Evolutionary conservation across 805 yeast species (phyloP), one percentile per base, ranked within the genome.

Genomic region (Kluyveromyces starmeri): DNA sequence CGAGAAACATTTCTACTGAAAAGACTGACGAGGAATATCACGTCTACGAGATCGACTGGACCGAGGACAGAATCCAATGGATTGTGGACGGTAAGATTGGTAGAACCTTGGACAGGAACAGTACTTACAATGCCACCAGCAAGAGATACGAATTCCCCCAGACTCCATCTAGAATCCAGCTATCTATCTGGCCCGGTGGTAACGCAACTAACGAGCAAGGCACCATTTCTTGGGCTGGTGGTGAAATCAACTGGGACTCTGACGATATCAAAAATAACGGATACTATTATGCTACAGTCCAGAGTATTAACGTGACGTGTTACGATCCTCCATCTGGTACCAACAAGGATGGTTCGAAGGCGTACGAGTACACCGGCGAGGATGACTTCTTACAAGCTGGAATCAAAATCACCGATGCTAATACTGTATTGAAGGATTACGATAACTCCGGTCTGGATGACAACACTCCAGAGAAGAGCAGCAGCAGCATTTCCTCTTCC

Each of bases 161-260:
- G 58, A 80, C 89, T 1, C 89, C 89, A 8, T 61, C 84, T 34
- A 66, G 80, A 50, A 61, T 86, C 30, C 84, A 81, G 53, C 57
- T 79, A 34, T 81, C 88, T 4, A 53, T 81, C 38, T 81, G 89
- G 89, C 85, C 89, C 2, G 88, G 73, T 63, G 88, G 86, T 57
- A 67, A 61, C 41, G 42, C 69, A 7, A 48, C 65, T 20, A 70
- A 68, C 48, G 72, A 70, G 15, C 43, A 49, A 18, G 88, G 88
- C 65, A 79, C 86, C 10, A 66, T 72, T 41, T 80, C 68, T 38
- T 86, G 88, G 88, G 83, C 95, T 23, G 95, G 95, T 61, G 96
- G 96, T 62, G 65, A 43, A 19, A 75, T 88, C 41, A 67, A 83
- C 63, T 88, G 96, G 96, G 60, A 79, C 55, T 70, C 88, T 10